Evolutionary conservation across 805 yeast species (phyloP).

Genomic region (Saccharomycopsis babjevae): DNA sequence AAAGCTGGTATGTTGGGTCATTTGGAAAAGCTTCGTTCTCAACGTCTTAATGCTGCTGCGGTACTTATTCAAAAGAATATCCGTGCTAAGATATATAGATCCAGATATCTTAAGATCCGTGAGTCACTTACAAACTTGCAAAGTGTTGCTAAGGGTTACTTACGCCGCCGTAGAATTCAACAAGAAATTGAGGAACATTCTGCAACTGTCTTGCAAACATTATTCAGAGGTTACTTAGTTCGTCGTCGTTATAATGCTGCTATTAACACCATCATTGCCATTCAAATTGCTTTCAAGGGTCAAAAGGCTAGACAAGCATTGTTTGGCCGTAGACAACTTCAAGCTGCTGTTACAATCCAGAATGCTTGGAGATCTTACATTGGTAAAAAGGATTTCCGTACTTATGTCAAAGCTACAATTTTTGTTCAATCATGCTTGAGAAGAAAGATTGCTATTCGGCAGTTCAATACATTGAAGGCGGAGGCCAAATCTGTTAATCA

Average conservation of each 20-base stretch:
- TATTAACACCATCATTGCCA: conserved; percentile 25
- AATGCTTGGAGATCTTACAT: conserved; percentile 56
- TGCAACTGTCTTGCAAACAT: conserved; percentile 63
- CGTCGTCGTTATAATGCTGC: conserved; percentile 30
- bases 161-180: conserved; percentile 45
- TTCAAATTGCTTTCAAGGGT: conserved; percentile 47
- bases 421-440: conserved; percentile 71
- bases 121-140: conserved; percentile 49
- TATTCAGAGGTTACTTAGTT: conserved; percentile 43
- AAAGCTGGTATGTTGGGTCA: conserved; percentile 95
- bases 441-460: conserved; percentile 59
- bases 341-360: conserved; percentile 67
- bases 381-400: conserved; percentile 45
- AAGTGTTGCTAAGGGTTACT: conserved; percentile 50
- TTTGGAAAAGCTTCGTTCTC: conserved; percentile 75
- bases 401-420: conserved; percentile 45
- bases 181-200: conserved; percentile 48
- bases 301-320: conserved; percentile 42
- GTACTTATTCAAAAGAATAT: conserved; percentile 77
- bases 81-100: conserved; percentile 54
- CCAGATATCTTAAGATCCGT: conserved; percentile 44
- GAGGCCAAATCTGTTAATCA: conserved; percentile 91
- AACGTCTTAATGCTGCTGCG: conserved; percentile 69
- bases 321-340: conserved; percentile 38
- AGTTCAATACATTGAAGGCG: conserved; percentile 53